These are phyloP conservation scores for Diaporthe aspalathi DNA, from an alignment of 2,329 filamentous ascomycete species.

Conservation along the genomic window DNA sequence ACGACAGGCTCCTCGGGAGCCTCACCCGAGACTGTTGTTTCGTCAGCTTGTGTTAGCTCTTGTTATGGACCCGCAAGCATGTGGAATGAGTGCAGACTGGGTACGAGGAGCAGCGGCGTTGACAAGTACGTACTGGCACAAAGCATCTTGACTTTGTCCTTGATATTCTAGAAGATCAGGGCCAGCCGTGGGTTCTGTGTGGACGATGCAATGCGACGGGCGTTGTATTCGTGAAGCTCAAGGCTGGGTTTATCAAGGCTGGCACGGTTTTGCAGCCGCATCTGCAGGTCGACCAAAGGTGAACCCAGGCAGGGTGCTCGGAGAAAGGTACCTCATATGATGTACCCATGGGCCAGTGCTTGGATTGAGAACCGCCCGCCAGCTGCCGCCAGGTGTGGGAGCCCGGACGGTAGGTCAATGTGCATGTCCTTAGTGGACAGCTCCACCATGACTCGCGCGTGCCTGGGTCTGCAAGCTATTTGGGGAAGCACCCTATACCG, in stretches of 20 bases:
- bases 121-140: constrained; percentile 36
- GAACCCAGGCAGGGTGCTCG: not conserved
- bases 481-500: not conserved
- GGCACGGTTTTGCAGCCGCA: constrained; percentile 33
- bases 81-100: not conserved
- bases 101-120: not conserved
- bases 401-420: not conserved
- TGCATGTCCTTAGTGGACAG: too few relatives aligned
- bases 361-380: not conserved
- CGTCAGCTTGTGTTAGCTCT: constrained; percentile 16
- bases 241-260: constrained; percentile 12
- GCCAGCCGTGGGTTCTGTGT: constrained; percentile 6
- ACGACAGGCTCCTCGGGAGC: constrained; percentile 93
- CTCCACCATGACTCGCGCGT: not conserved
- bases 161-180: not conserved
- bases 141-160: constrained; percentile 36
- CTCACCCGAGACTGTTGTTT: constrained; percentile 86
- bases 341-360: not conserved
- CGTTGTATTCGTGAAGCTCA: constrained; percentile 12
- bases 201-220: not conserved
- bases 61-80: not conserved
- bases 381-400: not conserved
- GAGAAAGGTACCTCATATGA: not conserved
- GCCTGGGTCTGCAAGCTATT: not conserved
- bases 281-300: not conserved